phyloP scores from a whole-genome alignment of 352 stramenopile genomes.

The Pythium folliculosum region DNA sequence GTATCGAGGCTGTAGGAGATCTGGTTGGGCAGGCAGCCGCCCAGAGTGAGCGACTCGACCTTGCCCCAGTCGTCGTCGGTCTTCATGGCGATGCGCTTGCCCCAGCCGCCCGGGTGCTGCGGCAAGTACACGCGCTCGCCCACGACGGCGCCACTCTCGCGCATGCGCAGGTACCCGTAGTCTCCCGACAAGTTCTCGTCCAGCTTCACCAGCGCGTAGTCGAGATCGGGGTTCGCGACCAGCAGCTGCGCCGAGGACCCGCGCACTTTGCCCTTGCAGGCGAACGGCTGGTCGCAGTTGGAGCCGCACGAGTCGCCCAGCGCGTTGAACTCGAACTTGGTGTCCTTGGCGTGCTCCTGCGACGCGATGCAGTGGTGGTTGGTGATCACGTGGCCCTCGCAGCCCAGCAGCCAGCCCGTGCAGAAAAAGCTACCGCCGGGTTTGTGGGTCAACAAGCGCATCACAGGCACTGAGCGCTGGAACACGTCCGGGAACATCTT shows the following conservation, averaged over 20 bases:
- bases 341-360: background rate
- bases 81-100: conserved; percentile 67
- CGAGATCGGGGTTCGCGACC: conserved; percentile 5
- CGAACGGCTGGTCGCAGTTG: conserved; percentile 2
- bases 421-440: conserved; percentile 50
- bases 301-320: conserved; percentile 8
- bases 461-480: conserved; percentile 37
- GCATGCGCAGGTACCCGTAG: conserved; percentile 59
- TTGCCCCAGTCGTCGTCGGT: conserved; percentile 36
- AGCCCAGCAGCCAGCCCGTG: conserved; percentile 52
- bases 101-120: conserved; percentile 58
- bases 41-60: conserved; percentile 42
- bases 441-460: conserved; percentile 63
- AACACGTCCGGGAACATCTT: conserved; percentile 25
- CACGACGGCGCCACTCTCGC: conserved; percentile 41
- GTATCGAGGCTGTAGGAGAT: conserved; percentile 70
- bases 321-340: conserved; percentile 17
- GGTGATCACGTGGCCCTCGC: conserved; percentile 38
- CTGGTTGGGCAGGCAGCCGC: conserved; percentile 46
- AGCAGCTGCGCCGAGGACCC: conserved; percentile 10
- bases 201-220: conserved; percentile 25
- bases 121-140: conserved; percentile 63
- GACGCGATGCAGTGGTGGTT: conserved; percentile 41
- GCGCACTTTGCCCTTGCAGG: conserved; percentile 8
- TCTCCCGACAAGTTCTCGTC: conserved; percentile 40